Conservation (phyloP, 2,329 filamentous ascomycete species). For the Nemania bipapillata region DNA sequence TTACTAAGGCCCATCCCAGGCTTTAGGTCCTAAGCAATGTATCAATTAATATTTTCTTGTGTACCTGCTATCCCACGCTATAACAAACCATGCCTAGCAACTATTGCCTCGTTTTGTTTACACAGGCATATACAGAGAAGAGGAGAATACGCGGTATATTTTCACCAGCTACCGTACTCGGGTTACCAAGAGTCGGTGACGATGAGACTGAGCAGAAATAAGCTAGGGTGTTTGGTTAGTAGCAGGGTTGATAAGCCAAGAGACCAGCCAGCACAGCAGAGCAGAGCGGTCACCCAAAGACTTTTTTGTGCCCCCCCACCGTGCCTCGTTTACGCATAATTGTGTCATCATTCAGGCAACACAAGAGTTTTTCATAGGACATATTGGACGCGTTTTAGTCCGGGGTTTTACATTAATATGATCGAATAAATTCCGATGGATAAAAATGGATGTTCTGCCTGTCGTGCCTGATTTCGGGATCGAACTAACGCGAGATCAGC, state of each 20-base stretch:
- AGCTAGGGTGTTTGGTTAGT: background rate
- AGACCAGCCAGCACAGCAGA: background rate
- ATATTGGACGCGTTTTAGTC: background rate
- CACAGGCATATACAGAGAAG: no score
- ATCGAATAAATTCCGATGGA: background rate
- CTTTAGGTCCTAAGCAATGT: no score
- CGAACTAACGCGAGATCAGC: slow-evolving; percentile 19
- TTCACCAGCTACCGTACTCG: background rate
- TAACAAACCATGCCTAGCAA: no score
- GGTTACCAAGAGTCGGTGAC: slow-evolving; percentile 14
- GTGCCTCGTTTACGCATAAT: background rate
- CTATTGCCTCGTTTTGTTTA: background rate
- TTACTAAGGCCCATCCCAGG: slow-evolving; percentile 75
- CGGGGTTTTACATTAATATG: no score
- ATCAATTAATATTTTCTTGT: no score
- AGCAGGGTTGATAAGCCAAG: background rate
- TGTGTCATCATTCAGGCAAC: slow-evolving; percentile 16
- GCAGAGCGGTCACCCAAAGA: background rate
- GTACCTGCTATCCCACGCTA: no score
- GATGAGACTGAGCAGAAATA: background rate
- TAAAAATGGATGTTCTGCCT: slow-evolving; percentile 34
- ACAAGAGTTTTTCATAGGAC: background rate
- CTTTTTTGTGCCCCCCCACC: background rate
- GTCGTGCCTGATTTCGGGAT: slow-evolving; percentile 14
- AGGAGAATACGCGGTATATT: no score